Evolutionary conservation across 192 early-diverging fungal species (phyloP).

Genomic region (Chytriomyces hyalinus): DNA sequence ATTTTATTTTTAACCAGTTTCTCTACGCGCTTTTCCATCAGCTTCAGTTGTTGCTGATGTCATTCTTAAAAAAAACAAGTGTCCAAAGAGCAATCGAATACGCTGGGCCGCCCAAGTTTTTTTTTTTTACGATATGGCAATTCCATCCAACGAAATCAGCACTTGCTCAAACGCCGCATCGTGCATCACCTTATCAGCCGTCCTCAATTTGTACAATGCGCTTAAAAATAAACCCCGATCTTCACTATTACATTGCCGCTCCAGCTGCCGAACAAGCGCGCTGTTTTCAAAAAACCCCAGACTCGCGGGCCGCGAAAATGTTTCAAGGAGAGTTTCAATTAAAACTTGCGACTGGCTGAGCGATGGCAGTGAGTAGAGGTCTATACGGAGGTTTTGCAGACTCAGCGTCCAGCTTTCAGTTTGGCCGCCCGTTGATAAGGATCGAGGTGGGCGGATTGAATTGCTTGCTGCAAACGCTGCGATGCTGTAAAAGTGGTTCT

Average conservation of each 20-base stretch:
- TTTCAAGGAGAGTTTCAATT: background rate
- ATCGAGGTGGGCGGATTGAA: background rate
- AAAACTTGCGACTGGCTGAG: background rate
- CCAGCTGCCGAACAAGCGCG: background rate
- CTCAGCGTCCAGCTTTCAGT: background rate
- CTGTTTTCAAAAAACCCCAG: background rate
- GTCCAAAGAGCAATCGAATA: too few species aligned
- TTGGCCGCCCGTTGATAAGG: background rate
- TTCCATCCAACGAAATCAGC: background rate
- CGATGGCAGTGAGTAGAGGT: background rate
- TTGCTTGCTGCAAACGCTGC: background rate
- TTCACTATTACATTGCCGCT: background rate
- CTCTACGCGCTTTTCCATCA: too few species aligned
- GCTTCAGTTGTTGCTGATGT: too few species aligned
- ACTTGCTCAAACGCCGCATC: background rate
- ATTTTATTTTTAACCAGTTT: too few species aligned
- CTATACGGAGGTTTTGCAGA: background rate
- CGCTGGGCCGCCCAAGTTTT: too few species aligned
- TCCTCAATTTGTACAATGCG: background rate
- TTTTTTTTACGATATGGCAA: background rate
- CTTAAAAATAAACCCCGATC: background rate
- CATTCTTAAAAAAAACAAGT: too few species aligned
- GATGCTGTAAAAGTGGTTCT: background rate
- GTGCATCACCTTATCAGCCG: background rate
- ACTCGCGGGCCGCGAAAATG: background rate